Conservation (phyloP, 345 rosid species). For the Triadica sebifera region DNA sequence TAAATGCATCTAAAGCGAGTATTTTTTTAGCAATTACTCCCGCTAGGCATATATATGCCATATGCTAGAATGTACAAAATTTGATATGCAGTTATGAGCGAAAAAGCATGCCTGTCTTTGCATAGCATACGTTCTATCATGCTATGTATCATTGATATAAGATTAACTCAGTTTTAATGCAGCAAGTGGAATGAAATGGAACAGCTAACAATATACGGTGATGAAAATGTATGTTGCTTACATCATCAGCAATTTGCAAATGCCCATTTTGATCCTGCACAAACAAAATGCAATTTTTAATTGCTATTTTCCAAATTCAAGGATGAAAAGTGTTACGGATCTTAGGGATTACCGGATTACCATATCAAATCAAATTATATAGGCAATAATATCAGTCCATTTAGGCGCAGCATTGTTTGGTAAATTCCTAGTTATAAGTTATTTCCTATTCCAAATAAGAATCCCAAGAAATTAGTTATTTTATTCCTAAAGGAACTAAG, state of each 20-base stretch:
- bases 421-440: no score
- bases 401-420: no score
- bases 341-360: no score
- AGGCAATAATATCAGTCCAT: no score
- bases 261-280: conserved; percentile 74
- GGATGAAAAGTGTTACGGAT: not conserved
- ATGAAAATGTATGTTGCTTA: conserved; percentile 41
- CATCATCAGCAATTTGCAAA: conserved; percentile 89
- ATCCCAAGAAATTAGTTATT: no score
- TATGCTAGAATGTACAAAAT: not conserved
- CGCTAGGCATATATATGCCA: not conserved
- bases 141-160: not conserved
- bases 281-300: conserved; percentile 24
- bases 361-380: no score
- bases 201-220: not conserved
- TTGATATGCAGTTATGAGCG: not conserved
- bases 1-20: not conserved
- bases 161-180: not conserved
- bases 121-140: not conserved
- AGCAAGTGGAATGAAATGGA: not conserved
- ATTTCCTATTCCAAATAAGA: no score
- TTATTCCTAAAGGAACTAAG: no score
- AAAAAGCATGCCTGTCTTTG: not conserved
- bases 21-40: not conserved
- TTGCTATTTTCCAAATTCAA: not conserved